Evolutionary conservation across 2,329 filamentous ascomycete genomes (phyloP), one percentile per base, ranked within the genome.

Genomic region (Chrysosporium keratinophilum): DNA sequence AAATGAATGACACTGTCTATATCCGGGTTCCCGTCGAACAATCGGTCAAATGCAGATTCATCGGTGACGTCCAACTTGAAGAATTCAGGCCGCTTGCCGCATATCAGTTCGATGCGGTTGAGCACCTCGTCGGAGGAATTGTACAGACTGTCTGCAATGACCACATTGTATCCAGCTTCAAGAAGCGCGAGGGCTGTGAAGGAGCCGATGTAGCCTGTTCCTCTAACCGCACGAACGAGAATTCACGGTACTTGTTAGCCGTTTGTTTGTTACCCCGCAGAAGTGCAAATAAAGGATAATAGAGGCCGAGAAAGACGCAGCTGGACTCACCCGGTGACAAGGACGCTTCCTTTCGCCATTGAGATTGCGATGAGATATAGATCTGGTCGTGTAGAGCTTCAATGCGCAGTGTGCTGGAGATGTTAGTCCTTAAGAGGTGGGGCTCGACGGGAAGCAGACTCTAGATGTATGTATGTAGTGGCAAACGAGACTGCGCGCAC

Each of bases 1-100:
- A 98, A 98, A 78, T 98, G 93, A 65, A 98, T 97, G 61, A 97
- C 93, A 69, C 88, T 95, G 79, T 96, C 89, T 66, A 98, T 96
- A 65, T 88, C 85, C 50, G 90, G 88, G 73, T 97, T 85, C 67
- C 85, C 86, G 59, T 81, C 77, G 68, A 98, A 96, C 64, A 97
- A 86, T 64, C 84, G 83, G 69, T 96, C 88, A 55, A 98, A 79
- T 11, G 78, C 85, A 58, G 79, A 78, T 71, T 93, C 85, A 67
- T 96, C 81, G 62, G 88, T 96, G 65, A 98, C 81, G 73, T 98
- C 93, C 67, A 83, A 76, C 71, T 95, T 76, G 76, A 89, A 83
- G 71, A 96, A 96, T 57, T 77, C 75, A 54, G 93, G 88, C 60
- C 86, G 84, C 75, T 89, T 93, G 67, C 93, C 91, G 71, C 78